Evolutionary conservation across 2,329 filamentous ascomycete species (phyloP), one percentile per base, ranked within the genome.

Genomic region (Hymenoscyphus fructigenus): DNA sequence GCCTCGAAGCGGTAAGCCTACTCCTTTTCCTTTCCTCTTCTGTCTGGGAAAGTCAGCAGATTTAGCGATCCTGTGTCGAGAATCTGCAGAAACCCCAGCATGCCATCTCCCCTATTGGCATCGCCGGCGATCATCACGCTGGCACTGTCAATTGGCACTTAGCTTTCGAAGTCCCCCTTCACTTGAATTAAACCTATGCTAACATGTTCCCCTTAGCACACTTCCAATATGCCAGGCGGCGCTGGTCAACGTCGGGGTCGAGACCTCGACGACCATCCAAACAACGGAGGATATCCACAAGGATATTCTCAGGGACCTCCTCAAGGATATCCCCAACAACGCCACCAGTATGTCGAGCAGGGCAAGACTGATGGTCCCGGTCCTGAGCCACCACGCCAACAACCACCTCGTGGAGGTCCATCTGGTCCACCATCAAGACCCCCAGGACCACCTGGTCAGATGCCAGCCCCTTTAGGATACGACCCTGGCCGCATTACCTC

Each of bases 291-390:
- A 32, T 32, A 32, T 6, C 56, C 29, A 2, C 29, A 14, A 38
- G 12, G 26, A 36, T 20, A 36, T 10, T 14, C n/a, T 23, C 6
- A 28, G 17, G 17, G 15, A 12, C 10, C 17, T 9, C 29, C 28
- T 20, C 55, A 34, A 34, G 32, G 32, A 29, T 10, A n/a, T 20
- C 2, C 15, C n/a, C 12, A n/a, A 26, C 56, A 57, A 23, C n/a
- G 29, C 15, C n/a, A 20, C 28, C 29, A 20, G 17, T 14, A 23
- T 20, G 29, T 20, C 20, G n/a, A 34, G 34, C 29, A 34, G 12
- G 56, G 56, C 15, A 58, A 58, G 56, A 32, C 28, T 34, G 56
- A 58, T 58, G 56, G 56, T 12, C 56, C 29, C 6, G 29, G n/a
- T 20, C 56, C 29, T 2, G 56, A 23, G 12, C 20, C 56, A 20